Base-by-base conservation (phyloP, 345 rosid species). In the Punica granatum region DNA sequence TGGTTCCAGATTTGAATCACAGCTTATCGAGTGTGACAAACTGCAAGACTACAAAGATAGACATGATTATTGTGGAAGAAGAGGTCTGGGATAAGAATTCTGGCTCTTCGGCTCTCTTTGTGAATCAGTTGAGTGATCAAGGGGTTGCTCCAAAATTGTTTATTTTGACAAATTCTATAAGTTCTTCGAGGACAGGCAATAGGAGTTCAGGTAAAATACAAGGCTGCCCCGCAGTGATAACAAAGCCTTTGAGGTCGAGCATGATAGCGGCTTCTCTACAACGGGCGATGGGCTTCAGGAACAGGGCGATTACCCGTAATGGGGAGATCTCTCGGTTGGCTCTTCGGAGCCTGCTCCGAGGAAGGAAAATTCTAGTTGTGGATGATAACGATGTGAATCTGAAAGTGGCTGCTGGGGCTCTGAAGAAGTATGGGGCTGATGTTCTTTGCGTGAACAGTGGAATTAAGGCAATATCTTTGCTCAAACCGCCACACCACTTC, bases 391-490 rank as follows among this genome's bases (percentile, higher is more conserved):
- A 67, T 21, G 96, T 90, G 73, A 93, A 93, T 77, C 96, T 87
- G 51, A 89, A 75, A 79, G 97, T 93, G 63, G 98, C 98, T 44
- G 94, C 84, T 2, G 92, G 88, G 76, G 98, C 97, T 67, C 80
- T 93, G 84, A 93, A 80, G 69, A 93, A 75, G 68, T 93, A 88
- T 60, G 98, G 98, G 69, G 98, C 97, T 71, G 90, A 86, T n/a
- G 98, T 93, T 67, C 88, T 87, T 48, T 81, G 88, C 64, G 85
- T 78, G 30, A 81, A 80, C 54, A 86, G 90, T 18, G 98, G 98
- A 53, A 72, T 70, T 64, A 72, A 84, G 68, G 97, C 98, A 1
- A 78, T 86, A 56, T 35, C 75, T 18, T 68, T 83, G 74, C 96
- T 93, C 34, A 69, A 68, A 65, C 92, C 94, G 51, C 96, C 92